Base-by-base conservation (phyloP, 768 basidiomycete genomes). In the Neoboletus brunneissimus region DNA sequence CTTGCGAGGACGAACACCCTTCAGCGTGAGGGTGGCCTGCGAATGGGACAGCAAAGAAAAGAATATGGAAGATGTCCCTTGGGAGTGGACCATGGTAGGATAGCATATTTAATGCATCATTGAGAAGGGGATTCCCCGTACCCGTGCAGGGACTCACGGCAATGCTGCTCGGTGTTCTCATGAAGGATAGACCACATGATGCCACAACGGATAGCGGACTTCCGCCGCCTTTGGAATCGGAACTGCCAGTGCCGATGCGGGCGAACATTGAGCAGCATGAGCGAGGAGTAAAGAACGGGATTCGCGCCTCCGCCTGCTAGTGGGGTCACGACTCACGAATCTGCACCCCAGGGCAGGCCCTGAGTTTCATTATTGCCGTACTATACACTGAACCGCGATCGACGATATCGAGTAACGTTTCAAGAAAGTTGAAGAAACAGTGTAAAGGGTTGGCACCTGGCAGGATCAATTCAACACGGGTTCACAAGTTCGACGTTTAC, bases 101-200 rank as follows among this genome's bases (percentile, higher is more conserved):
- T 8, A 16, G 23, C 32, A 23, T 60, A 54, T 60, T 54, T 60
- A 60, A 60, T 51, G 44, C 31, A 34, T 40, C 31, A 5, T 22
- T 25, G 42, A 31, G 42, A 43, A 32, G 23, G 27, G 15, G 25
- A 6, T 34, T 41, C n/a, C 25, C 25, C 35, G 18, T 25, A 23
- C 35, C 34, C 23, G 18, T 25, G 22, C 16, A 11, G 10, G 37
- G 45, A 48, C 18, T 47, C 27, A 38, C 34, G 27, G 25, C 25
- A 25, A 48, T 34, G 29, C n/a, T 6, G 7, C n/a, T 18, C 1
- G 12, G 48, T 40, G 11, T 54, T 54, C 53, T 48, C 53, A 54
- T 34, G 20, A 20, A 32, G 13, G 3, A 22, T 20, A 16, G 7
- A 5, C 20, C 47, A 34, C 47, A 20, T 48, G 47, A 32, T 32